Evolutionary conservation across 2,329 filamentous ascomycete genomes (phyloP), one percentile per base, ranked within the genome.

Genomic region (Xylariales sp.): DNA sequence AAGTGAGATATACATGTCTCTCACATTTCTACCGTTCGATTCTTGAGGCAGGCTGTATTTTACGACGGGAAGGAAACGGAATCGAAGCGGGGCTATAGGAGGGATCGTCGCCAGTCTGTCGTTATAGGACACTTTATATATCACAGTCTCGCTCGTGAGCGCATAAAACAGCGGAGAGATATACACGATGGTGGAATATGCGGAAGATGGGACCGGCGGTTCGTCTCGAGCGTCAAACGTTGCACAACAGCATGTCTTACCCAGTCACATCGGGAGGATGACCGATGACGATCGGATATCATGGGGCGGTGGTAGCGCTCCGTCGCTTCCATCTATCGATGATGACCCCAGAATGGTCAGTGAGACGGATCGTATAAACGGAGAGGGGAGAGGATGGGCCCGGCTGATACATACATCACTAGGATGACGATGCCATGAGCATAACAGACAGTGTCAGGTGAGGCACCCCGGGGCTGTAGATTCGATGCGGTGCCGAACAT

Each of bases 311-410:
- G 69, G 71, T 2, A 75, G 73, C 48, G 72, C 67, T 41, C 71
- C 73, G 3, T 75, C 74, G 1, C 59, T 75, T n/a, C 74, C 74
- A 34, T 75, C 73, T 7, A 64, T 75, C 41, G 73, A 75, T 46
- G 67, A 71, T 48, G 70, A 75, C 9, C 30, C 65, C 9, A 46
- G 68, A 9, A 56, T 59, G 60, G 73, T 75, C 14, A 59, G 72
- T 74, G 9, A 49, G 10, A 34, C 28, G 49, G 32, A 45, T 7
- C 18, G 16, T 45, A 8, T 39, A 48, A 43, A 50, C 23, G 34
- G 36, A 14, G 23, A 52, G 2, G 39, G 28, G 36, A 14, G 23
- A 52, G 12, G 39, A 52, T 8, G 18, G 18, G 8, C 14, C 5
- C 41, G 14, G 39, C 64, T 71, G n/a, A 71, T 49, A 34, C 36